phyloP scores from a whole-genome alignment of 352 stramenopile species.

The Phytophthora kernoviae region DNA sequence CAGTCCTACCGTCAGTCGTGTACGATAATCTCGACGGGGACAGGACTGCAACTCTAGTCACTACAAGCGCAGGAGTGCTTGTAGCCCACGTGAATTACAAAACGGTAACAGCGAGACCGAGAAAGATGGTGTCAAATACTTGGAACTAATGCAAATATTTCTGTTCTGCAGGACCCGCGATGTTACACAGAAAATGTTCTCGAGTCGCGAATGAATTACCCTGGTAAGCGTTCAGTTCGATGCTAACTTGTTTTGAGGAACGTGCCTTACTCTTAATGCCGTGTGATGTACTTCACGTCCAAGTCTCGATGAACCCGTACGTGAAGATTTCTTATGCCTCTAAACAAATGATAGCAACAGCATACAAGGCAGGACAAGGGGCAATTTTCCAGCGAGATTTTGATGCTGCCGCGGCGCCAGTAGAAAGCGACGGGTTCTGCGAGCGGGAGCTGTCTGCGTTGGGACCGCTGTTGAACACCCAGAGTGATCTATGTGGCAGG shows the following conservation, averaged over 20 bases:
- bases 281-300: no score
- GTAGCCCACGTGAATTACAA: slow-evolving; percentile 59
- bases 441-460: slow-evolving; percentile 49
- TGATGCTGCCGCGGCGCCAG: slow-evolving; percentile 36
- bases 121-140: neutral
- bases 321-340: slow-evolving; percentile 56
- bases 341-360: slow-evolving; percentile 36
- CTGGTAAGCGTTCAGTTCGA: slow-evolving; percentile 27
- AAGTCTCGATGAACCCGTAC: slow-evolving; percentile 42
- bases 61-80: slow-evolving; percentile 46
- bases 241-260: no score
- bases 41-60: slow-evolving; percentile 40
- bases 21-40: slow-evolving; percentile 65
- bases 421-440: slow-evolving; percentile 63
- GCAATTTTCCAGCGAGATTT: slow-evolving; percentile 47
- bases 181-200: slow-evolving; percentile 65
- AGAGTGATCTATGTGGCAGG: slow-evolving; percentile 55
- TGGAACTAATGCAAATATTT: no score
- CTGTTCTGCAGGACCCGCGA: slow-evolving; percentile 39
- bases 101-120: slow-evolving; percentile 23
- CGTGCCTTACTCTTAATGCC: no score
- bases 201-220: slow-evolving; percentile 54
- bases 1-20: slow-evolving; percentile 51
- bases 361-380: slow-evolving; percentile 52
- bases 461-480: slow-evolving; percentile 46